phyloP scores from a whole-genome alignment of 1,284 basidiomycete genomes.

The Wolfiporia cocos region DNA sequence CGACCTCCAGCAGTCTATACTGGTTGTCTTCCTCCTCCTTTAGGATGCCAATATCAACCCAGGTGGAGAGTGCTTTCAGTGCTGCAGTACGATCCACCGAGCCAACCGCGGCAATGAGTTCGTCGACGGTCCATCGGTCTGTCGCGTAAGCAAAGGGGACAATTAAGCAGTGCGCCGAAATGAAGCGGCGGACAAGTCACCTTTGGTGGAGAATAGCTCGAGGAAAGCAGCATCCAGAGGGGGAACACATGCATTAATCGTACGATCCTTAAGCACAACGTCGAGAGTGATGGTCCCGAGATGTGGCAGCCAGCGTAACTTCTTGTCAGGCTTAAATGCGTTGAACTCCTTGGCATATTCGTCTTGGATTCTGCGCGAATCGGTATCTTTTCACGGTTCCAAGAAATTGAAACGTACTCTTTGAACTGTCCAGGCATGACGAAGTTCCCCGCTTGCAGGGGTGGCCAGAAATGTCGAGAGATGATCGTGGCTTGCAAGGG shows the following conservation, averaged over 20 bases:
- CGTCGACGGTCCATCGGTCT: constrained; percentile 69
- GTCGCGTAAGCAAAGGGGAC: too few relatives aligned
- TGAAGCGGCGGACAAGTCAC: constrained; percentile 31
- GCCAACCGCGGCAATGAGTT: constrained; percentile 58
- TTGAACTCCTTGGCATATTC: constrained; percentile 73
- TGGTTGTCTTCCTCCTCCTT: constrained; percentile 54
- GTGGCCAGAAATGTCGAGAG: constrained; percentile 91
- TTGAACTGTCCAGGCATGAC: constrained; percentile 81
- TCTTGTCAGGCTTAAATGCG: constrained; percentile 86
- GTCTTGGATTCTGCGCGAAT: constrained; percentile 72
- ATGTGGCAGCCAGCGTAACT: constrained; percentile 80
- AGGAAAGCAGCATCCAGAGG: constrained; percentile 87
- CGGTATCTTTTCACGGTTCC: too few relatives aligned
- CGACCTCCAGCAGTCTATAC: constrained; percentile 60
- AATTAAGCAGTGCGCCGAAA: too few relatives aligned
- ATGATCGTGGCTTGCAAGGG: constrained; percentile 84
- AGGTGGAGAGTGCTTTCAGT: constrained; percentile 73
- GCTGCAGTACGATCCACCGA: constrained; percentile 57
- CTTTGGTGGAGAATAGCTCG: constrained; percentile 75
- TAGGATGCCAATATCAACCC: constrained; percentile 79
- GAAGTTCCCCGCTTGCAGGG: constrained; percentile 67
- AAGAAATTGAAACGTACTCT: constrained; percentile 39
- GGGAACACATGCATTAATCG: constrained; percentile 69
- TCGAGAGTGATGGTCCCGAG: constrained; percentile 78
- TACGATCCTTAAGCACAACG: constrained; percentile 77